Base-by-base conservation (phyloP, 2,329 filamentous ascomycete genomes). In the Trichoderma atrobrunneum region DNA sequence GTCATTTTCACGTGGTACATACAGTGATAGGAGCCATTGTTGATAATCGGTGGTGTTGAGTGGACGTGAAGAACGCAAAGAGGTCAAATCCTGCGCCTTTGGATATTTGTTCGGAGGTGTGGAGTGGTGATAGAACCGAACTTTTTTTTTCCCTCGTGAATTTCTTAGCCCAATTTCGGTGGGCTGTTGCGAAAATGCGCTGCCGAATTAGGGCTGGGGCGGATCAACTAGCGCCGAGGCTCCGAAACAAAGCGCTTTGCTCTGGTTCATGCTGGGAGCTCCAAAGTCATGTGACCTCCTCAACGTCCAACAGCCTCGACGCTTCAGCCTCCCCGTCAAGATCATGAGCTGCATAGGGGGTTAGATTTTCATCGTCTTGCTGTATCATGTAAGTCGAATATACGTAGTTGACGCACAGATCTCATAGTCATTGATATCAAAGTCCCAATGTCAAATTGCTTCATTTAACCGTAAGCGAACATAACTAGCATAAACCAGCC, bases 11-110 rank as follows among this genome's bases (percentile, higher is more conserved):
- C 28, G 71, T 39, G 82, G 85, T 90, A 97, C 94, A 87, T 97
- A 98, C 95, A 36, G 57, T 61, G 87, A 92, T 89, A 85, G 92
- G 89, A 90, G 92, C 92, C 94, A 97, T 97, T 93, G 85, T 87
- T 85, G 84, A 71, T 76, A 74, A 75, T 73, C 79, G 34, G 21
- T 70, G 56, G 36, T 81, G 80, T 72, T 73, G 66, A 74, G 54
- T 74, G 73, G 75, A 70, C 77, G 78, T 81, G 77, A 74, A 81
- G 82, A 81, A 85, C 86, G 86, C 86, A 88, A 88, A 88, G 86
- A 88, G 79, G 85, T 96, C 85, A 86, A 87, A 96, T 96, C 93
- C 93, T 96, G 92, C 93, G 93, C 89, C 87, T 81, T 77, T 77
- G 74, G 76, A 70, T 69, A 57, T 61, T 73, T 73, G 66, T 64